Base-by-base conservation (phyloP, 2,329 filamentous ascomycete genomes). In the Aspergillus sp. region DNA sequence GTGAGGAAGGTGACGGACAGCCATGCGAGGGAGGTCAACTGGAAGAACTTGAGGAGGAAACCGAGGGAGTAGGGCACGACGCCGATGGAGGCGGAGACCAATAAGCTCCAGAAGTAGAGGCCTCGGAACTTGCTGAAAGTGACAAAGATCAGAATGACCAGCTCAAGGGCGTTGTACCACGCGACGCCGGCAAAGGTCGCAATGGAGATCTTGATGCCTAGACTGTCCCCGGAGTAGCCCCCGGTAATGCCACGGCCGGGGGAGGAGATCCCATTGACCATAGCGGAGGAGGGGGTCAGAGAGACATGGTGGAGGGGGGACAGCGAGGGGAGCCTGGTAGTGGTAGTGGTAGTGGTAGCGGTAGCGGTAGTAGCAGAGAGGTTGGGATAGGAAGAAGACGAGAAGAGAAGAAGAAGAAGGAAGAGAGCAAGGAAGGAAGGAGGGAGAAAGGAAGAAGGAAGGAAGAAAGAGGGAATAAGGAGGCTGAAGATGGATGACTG, bases 151-250 rank as follows among this genome's bases (percentile, higher is more conserved):
- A 69, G 60, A 26, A 68, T 53, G 36, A 65, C 53, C 16, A 71
- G 59, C 36, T 71, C 68, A 28, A 68, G 48, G 27, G 64, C 63
- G 41, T 69, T 71, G 44, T 71, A 71, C 57, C 64, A 64, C 24
- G 66, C 58, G 27, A 71, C 53, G 5, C 58, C 64, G 11, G 65
- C 57, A 34, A 72, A 61, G 7, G 63, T 62, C 6, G 58, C 61
- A 39, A 69, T 67, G 33, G 58, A 51, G 39, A 67, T 61, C 34
- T 62, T 51, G 36, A 61, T 46, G 8, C 51, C 55, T 32, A 62
- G 43, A 30, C 54, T 52, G 14, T 48, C 34, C 30, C 54, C 55
- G 12, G 48, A 45, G 34, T 60, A 55, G 24, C 51, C 52, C 22
- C 60, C 60, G 28, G 57, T 58, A 37, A 62, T 52, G 34, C 58